Evolutionary conservation across 371 early-diverging fungal genomes (phyloP).

Genomic region (Apophysomyces trapeziformis): DNA sequence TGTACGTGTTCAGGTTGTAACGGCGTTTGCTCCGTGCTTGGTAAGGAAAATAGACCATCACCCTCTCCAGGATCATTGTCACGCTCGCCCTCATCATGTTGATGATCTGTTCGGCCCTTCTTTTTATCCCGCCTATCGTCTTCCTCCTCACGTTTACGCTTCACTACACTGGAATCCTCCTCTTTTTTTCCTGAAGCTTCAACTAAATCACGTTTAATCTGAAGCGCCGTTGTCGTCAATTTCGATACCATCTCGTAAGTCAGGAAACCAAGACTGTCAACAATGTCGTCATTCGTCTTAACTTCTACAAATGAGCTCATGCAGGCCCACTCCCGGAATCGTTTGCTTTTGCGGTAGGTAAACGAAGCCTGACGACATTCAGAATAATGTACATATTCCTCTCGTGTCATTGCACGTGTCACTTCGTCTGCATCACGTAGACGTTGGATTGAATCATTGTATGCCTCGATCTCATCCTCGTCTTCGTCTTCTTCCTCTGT

Average conservation of each 20-base stretch:
- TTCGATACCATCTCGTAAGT: conserved; percentile 96
- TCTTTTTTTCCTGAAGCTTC: conserved; percentile 33
- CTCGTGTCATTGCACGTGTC: conserved; percentile 95
- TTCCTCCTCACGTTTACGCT: conserved; percentile 47
- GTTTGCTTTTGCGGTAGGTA: conserved; percentile 92
- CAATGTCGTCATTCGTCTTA: conserved; percentile 92
- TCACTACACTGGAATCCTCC: conserved; percentile 27
- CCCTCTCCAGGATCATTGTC: conserved; percentile 14
- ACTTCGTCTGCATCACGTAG: conserved; percentile 86
- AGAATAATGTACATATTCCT: conserved; percentile 98
- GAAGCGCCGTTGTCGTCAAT: conserved; percentile 86
- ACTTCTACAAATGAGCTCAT: conserved; percentile 86
- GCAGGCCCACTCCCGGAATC: conserved; percentile 96
- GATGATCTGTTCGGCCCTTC: conserved; percentile 14
- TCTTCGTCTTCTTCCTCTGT: conserved; percentile 87
- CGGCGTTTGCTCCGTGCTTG: conserved; percentile 80
- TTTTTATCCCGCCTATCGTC: conserved; percentile 24
- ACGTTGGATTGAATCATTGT: conserved; percentile 83
- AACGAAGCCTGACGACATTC: conserved; percentile 98
- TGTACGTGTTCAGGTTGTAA: conserved; percentile 86
- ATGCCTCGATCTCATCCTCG: conserved; percentile 86
- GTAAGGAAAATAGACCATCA: conserved; percentile 75
- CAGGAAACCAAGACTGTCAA: conserved; percentile 97
- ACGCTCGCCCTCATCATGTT: neutral
- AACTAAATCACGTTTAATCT: conserved; percentile 67